Percentiles rank a stretch among this genome's conserved stretches.
phyloP scores from a whole-genome alignment of 208 protist genomes.

The Acanthamoeba rhysodes region DNA sequence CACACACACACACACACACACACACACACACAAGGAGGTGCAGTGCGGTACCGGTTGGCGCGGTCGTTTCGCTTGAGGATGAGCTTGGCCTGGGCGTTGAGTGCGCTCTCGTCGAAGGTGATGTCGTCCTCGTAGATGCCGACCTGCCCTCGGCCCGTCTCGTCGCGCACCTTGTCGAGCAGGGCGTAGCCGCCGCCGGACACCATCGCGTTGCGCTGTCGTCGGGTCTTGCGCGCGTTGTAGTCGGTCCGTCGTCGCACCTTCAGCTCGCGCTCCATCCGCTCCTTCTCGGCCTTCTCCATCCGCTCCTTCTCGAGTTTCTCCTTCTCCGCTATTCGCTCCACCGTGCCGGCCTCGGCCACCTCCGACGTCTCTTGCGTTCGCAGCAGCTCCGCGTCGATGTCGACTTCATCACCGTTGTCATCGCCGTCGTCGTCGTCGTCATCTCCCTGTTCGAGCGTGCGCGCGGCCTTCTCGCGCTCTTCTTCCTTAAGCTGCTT shows the following conservation, averaged over 20 bases:
- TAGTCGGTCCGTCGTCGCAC: conserved; percentile 15
- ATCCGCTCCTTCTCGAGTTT: background rate
- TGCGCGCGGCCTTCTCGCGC: conserved; percentile 8
- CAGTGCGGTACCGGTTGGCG: background rate
- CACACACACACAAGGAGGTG: too few relatives aligned
- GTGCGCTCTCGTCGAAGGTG: background rate
- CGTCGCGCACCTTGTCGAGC: conserved; percentile 56
- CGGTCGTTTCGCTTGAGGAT: conserved; percentile 56
- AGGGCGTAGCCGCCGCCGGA: conserved; percentile 43
- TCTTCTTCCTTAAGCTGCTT: background rate
- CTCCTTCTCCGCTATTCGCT: conserved; percentile 26
- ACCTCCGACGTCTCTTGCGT: background rate
- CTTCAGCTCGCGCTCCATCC: background rate
- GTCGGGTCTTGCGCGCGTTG: conserved; percentile 49
- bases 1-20: too few relatives aligned
- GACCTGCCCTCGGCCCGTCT: conserved; percentile 16
- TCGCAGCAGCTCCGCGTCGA: background rate
- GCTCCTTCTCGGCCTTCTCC: conserved; percentile 35
- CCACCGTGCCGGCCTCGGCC: background rate
- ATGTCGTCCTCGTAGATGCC: conserved; percentile 58
- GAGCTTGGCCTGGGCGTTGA: conserved; percentile 62
- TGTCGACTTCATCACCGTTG: background rate
- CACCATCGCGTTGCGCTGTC: conserved; percentile 51
- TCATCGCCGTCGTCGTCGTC: background rate
- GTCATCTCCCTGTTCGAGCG: background rate